Conservation (phyloP, 2,329 filamentous ascomycete species). For the Colletotrichum simmondsii region DNA sequence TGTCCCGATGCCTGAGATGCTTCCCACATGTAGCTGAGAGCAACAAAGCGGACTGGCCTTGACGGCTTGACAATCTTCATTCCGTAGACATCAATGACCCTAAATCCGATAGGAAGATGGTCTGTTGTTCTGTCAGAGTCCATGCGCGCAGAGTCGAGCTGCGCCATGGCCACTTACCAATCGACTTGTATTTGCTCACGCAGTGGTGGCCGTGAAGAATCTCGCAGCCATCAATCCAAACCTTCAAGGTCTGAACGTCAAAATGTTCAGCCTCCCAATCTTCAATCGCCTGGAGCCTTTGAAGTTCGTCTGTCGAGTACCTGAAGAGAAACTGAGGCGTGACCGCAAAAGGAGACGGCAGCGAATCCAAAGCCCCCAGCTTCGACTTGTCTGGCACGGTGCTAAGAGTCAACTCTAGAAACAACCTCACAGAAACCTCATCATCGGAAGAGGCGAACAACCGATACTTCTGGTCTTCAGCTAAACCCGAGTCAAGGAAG, state of each 20-base stretch:
- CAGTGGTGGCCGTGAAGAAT: not conserved
- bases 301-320: not conserved
- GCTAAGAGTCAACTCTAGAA: constrained; percentile 15
- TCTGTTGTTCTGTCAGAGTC: not conserved
- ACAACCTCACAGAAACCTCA: not conserved
- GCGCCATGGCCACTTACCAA: not conserved
- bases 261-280: constrained; percentile 11
- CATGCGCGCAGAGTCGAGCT: not conserved
- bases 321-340: constrained; percentile 5
- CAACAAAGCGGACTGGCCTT: constrained; percentile 50
- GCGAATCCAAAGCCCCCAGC: too few relatives aligned
- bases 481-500: constrained; percentile 2
- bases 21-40: constrained; percentile 56
- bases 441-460: not conserved
- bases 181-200: not conserved
- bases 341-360: not conserved
- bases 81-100: constrained; percentile 50
- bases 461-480: not conserved
- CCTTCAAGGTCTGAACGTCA: not conserved
- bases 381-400: not conserved
- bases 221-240: constrained; percentile 9
- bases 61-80: constrained; percentile 48
- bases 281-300: not conserved
- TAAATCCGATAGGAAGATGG: not conserved
- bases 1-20: not conserved